Evolutionary conservation across 257 asterid genomes (phyloP), one percentile per base, ranked within the genome.

Genomic region (Jaltomata sinuosa): DNA sequence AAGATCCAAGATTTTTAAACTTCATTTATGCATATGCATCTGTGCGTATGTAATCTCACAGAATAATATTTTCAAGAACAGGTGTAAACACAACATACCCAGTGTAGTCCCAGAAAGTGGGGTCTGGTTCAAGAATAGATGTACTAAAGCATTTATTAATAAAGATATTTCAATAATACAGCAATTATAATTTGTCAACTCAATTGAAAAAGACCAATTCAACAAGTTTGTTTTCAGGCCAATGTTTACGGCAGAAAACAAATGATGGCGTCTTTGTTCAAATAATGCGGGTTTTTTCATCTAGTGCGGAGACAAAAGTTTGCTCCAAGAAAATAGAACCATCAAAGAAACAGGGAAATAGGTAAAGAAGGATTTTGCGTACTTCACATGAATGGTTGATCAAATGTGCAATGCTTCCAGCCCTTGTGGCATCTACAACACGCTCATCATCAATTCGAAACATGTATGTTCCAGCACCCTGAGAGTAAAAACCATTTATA

Each of bases 391-490:
- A 94, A 90, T 97, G 99, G 89, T 97, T 97, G 83, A 97, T 95
- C 93, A 97, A 89, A 86, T 97, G 98, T 32, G 99, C 99, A 52
- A 95, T 97, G 90, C 99, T 93, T 85, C 99, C 99, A 0, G 97
- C 97, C 87, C 93, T 92, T 89, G 99, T 97, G 84, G 99, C 99
- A 89, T 97, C 99, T 83, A 95, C 90, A 38, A 97, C 99, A 82
- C 95, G 96, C 69, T 91, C 91, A 84, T 95, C 98, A 87, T 94
- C 97, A 83, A 97, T 90, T 71, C 99, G 91, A 74, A 97, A 97
- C 99, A 97, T 95, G 88, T 97, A 97, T 42, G 99, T 97, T 86
- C 99, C 99, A 89, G 99, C 99, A 84, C 99, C 99, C 99, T 97
- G 94, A 85, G 80, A 4, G 71, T 29, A 79, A 34, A 87, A 83